Conservation (phyloP, 495 filamentous ascomycete genomes). For the Trichoderma erinaceum region DNA sequence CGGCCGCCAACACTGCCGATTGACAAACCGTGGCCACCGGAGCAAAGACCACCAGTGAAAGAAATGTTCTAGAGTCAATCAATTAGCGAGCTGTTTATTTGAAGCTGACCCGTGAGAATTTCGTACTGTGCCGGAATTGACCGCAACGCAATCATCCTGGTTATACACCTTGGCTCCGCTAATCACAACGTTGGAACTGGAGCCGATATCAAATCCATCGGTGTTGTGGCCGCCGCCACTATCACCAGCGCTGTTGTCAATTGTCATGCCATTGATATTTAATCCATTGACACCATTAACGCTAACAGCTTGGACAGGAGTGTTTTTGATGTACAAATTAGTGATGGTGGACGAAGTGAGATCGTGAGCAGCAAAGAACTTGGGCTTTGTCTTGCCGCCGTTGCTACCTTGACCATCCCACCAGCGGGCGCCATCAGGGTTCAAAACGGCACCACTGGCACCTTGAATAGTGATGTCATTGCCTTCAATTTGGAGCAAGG, state of each 20-base stretch:
- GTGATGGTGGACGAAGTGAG: conserved; percentile 36
- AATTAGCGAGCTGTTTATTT: background rate
- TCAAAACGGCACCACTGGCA: conserved; percentile 35
- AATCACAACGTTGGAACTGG: conserved; percentile 46
- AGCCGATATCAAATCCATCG: conserved; percentile 59
- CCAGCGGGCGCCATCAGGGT: conserved; percentile 43
- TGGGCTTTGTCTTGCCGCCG: conserved; percentile 49
- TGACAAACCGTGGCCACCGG: conserved; percentile 51
- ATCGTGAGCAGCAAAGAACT: conserved; percentile 47
- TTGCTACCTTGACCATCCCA: conserved; percentile 49
- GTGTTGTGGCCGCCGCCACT: conserved; percentile 52
- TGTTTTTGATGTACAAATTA: conserved; percentile 43
- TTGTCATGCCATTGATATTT: conserved; percentile 45
- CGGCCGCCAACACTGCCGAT: conserved; percentile 56
- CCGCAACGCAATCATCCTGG: conserved; percentile 59
- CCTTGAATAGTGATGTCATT: conserved; percentile 43
- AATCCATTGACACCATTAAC: conserved; percentile 48
- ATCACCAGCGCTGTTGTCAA: conserved; percentile 57
- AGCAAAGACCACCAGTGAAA: conserved; percentile 30
- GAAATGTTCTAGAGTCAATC: conserved; percentile 22
- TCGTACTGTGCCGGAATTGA: conserved; percentile 43
- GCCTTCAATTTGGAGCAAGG: conserved; percentile 44
- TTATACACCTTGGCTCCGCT: conserved; percentile 50
- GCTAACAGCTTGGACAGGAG: conserved; percentile 57
- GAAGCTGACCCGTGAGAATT: background rate